Base-by-base conservation (phyloP, 2,329 filamentous ascomycete species). In the Penicillium sp. region DNA sequence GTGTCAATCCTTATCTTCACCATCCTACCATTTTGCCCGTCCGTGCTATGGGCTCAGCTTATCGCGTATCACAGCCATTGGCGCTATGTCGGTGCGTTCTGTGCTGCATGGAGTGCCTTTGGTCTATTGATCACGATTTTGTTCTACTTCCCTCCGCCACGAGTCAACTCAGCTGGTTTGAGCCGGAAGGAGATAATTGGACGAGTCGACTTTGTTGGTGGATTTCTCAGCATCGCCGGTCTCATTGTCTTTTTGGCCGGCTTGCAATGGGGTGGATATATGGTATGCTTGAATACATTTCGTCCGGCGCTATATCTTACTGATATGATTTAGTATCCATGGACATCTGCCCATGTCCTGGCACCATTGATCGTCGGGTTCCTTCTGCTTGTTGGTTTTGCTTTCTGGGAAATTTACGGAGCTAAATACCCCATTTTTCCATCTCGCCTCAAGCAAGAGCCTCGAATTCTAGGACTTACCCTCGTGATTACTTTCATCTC, bases 1-100 rank as follows among this genome's bases (percentile, higher is more conserved):
- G 81, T 87, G 25, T 81, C 82, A 13, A 68, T 79, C 1, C 71
- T 88, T 15, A 80, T 86, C 44, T 79, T 86, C 63, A 84, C 81
- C 52, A 85, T 87, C 54, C 59, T 86, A 1, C 85, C 84, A 0
- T 87, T 87, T 65, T 80, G 80, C 54, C 84, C 85, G 0, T 82
- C 83, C 1, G 83, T 85, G 0, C 70, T 88, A 23, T 88, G 80
- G 72, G 83, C 77, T 34, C 84, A 87, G 65, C 74, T 86, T 31
- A 80, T 81, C 54, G 74, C 79, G 16, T 68, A 68, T n/a, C 65
- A 79, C 54, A 68, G 70, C 18, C 69, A 62, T 42, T 79, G 77
- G 77, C 68, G 77, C 44, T 77, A 77, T 60, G 72, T 75, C 32
- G 73, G 72, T 27, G 68, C 72, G 3, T 71, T 79, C 46, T 73